phyloP scores from a whole-genome alignment of 2,329 filamentous ascomycete genomes.

The Colletotrichum phormii region DNA sequence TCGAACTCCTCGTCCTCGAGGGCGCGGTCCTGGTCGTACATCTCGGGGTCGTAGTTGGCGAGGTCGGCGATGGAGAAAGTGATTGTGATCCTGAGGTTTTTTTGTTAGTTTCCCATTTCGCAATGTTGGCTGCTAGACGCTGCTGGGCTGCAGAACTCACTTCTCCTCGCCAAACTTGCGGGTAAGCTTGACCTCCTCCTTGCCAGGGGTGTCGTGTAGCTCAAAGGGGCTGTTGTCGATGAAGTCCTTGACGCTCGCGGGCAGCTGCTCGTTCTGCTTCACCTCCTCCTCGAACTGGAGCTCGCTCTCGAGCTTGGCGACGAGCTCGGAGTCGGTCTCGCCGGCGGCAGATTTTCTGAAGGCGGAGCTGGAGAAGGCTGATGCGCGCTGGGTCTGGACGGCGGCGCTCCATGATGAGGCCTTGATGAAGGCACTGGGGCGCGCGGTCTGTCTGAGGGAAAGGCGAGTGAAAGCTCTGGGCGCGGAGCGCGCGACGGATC shows the following conservation, averaged over 20 bases:
- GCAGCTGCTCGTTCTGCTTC: slow-evolving; percentile 77
- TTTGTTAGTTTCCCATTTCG: not conserved
- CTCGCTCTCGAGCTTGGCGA: slow-evolving; percentile 87
- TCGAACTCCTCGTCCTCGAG: slow-evolving; percentile 63
- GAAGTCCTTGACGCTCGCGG: slow-evolving; percentile 87
- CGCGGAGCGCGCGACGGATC: slow-evolving; percentile 73
- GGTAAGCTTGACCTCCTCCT: slow-evolving; percentile 88
- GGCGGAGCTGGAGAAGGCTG: slow-evolving; percentile 60
- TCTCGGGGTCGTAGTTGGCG: slow-evolving; percentile 72
- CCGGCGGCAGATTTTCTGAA: slow-evolving; percentile 54
- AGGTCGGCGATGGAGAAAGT: slow-evolving; percentile 89
- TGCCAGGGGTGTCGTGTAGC: slow-evolving; percentile 83
- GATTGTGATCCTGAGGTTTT: slow-evolving; percentile 73
- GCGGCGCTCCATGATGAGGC: slow-evolving; percentile 51
- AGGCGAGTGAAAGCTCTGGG: slow-evolving; percentile 73
- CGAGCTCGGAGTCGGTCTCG: slow-evolving; percentile 81
- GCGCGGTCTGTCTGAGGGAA: slow-evolving; percentile 63
- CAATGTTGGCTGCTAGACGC: not conserved
- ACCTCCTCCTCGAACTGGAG: slow-evolving; percentile 86
- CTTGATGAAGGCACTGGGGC: slow-evolving; percentile 62
- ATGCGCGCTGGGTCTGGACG: slow-evolving; percentile 53
- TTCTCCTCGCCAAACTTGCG: slow-evolving; percentile 89
- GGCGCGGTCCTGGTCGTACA: slow-evolving; percentile 66
- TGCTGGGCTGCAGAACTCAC: slow-evolving; percentile 60
- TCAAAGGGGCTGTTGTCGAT: slow-evolving; percentile 87